Evolutionary conservation across 805 yeast species (phyloP).

Genomic region (Saccharomycopsis malanga): DNA sequence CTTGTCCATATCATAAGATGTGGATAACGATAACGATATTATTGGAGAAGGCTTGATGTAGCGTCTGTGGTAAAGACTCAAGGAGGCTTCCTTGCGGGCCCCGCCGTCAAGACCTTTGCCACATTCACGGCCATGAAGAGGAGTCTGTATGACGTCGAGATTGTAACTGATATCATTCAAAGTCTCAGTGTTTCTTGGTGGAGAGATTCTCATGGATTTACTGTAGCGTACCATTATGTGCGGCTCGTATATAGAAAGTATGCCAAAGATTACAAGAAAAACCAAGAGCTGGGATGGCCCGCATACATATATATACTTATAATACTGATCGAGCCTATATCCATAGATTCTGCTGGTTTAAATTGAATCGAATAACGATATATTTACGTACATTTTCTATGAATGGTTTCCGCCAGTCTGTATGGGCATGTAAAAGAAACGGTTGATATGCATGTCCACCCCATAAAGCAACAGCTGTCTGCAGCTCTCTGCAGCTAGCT

Average conservation of each 20-base stretch:
- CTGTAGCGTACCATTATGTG: slow-evolving; percentile 9
- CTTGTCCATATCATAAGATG: neutral
- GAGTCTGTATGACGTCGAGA: slow-evolving; percentile 5
- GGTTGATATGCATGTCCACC: no score
- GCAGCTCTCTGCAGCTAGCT: no score
- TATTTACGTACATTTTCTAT: no score
- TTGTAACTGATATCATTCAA: neutral
- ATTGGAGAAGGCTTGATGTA: slow-evolving; percentile 14
- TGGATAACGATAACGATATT: neutral
- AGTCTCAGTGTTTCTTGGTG: slow-evolving; percentile 3
- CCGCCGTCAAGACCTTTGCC: slow-evolving; percentile 4
- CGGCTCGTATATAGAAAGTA: neutral
- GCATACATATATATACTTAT: no score
- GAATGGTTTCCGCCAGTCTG: no score
- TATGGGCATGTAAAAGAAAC: no score
- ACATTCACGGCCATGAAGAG: slow-evolving; percentile 14
- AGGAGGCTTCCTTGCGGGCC: neutral
- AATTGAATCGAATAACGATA: no score
- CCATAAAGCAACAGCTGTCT: no score
- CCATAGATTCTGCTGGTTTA: no score
- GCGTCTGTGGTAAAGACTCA: slow-evolving; percentile 1
- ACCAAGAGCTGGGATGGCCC: no score
- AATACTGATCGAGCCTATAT: no score
- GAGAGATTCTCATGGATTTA: slow-evolving; percentile 7
- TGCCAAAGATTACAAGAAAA: no score